Percentiles rank a stretch among this genome's conserved stretches.
Evolutionary conservation across 139 green algal genomes (phyloP).

Genomic region (Gonium pectorale): DNA sequence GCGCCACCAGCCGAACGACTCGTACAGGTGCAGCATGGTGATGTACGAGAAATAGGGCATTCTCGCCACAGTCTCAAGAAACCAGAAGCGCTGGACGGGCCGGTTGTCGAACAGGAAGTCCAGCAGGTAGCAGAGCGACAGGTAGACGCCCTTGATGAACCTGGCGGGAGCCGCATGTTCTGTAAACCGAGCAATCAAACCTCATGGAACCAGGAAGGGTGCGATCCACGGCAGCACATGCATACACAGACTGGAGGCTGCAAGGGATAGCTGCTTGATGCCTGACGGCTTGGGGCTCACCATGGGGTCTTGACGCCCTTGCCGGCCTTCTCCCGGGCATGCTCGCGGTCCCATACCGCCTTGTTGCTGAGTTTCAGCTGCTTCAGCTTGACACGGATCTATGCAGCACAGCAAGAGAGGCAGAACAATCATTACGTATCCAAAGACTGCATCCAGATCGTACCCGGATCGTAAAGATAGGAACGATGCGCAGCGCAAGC

Average conservation of each 20-base stretch:
- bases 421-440: no score
- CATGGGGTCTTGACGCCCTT: constrained; percentile 59
- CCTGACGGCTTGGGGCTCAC: no score
- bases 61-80: constrained; percentile 76
- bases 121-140: constrained; percentile 77
- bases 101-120: constrained; percentile 82
- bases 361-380: constrained; percentile 84
- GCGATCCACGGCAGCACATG: no score
- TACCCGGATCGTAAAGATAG: no score
- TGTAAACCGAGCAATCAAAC: no score
- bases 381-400: constrained; percentile 65
- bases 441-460: no score
- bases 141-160: constrained; percentile 73
- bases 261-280: no score
- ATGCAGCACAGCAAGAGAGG: no score
- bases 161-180: constrained; percentile 11
- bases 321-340: constrained; percentile 55
- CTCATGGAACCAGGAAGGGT: no score
- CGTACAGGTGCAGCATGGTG: constrained; percentile 94
- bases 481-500: no score
- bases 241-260: no score
- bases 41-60: constrained; percentile 97
- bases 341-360: constrained; percentile 83
- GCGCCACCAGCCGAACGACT: constrained; percentile 91
- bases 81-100: constrained; percentile 81